These are phyloP conservation scores for Aspergillus wentii DNA, from an alignment of 495 filamentous ascomycete species.

Conservation along the genomic window DNA sequence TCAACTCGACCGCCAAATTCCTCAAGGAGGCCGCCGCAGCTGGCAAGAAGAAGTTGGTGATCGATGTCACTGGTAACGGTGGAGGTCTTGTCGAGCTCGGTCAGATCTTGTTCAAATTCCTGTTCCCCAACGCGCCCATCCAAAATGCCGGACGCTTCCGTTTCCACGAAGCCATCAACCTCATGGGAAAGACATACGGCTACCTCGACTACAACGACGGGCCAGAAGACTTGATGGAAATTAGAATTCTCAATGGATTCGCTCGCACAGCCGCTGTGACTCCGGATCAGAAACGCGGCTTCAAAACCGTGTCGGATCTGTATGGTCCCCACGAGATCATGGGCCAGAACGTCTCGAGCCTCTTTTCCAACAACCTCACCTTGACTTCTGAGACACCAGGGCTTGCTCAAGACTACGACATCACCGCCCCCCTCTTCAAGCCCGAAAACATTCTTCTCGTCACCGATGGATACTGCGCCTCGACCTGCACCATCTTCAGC, in stretches of 20 bases:
- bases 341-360: slow-evolving; percentile 38
- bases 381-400: slow-evolving; percentile 25
- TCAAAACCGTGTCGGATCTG: slow-evolving; percentile 50
- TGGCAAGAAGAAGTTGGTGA: slow-evolving; percentile 45
- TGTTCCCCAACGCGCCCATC: slow-evolving; percentile 30
- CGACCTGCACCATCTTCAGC: slow-evolving; percentile 53
- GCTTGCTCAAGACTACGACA: slow-evolving; percentile 21
- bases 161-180: slow-evolving; percentile 33
- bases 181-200: slow-evolving; percentile 28
- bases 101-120: slow-evolving; percentile 21
- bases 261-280: slow-evolving; percentile 12
- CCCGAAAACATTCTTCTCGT: slow-evolving; percentile 47
- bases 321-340: slow-evolving; percentile 40
- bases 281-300: slow-evolving; percentile 27
- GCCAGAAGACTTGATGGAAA: slow-evolving; percentile 11
- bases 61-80: slow-evolving; percentile 51
- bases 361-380: slow-evolving; percentile 46
- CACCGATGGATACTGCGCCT: slow-evolving; percentile 56
- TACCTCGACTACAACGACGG: neutral
- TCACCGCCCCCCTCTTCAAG: slow-evolving; percentile 31
- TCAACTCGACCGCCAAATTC: slow-evolving; percentile 23
- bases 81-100: slow-evolving; percentile 40
- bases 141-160: slow-evolving; percentile 41
- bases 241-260: too few species aligned
- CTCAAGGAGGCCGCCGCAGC: slow-evolving; percentile 25